Conservation (phyloP, 345 rosid genomes). For the Brassica incana region DNA sequence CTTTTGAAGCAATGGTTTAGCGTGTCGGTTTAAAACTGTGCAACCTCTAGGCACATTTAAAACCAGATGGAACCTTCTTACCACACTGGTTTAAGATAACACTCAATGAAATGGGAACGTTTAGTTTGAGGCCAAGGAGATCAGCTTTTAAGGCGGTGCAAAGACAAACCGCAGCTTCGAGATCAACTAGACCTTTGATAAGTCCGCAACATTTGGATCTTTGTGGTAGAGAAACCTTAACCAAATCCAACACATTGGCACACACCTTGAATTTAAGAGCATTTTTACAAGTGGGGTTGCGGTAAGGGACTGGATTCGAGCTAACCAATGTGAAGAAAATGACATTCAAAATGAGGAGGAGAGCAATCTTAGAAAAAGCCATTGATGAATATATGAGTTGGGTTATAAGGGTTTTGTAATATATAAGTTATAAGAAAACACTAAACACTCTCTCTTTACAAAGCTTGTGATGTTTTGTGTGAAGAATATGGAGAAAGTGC, state of each 20-base stretch:
- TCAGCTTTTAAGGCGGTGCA: conserved; percentile 14
- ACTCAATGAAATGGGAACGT: not conserved
- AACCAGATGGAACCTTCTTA: conserved; percentile 4
- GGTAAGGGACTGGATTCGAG: not conserved
- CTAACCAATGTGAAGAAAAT: conserved; percentile 31
- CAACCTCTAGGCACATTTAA: not conserved
- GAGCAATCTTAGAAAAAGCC: conserved; percentile 25
- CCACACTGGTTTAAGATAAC: not conserved
- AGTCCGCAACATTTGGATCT: conserved; percentile 13
- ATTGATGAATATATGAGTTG: not conserved
- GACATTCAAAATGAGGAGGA: conserved; percentile 16
- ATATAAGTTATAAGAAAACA: not conserved
- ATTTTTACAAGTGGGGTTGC: conserved; percentile 7
- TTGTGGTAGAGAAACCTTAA: conserved; percentile 21
- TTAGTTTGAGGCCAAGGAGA: not conserved
- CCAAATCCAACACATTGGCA: conserved; percentile 27
- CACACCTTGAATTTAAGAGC: conserved; percentile 27
- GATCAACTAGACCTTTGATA: not conserved
- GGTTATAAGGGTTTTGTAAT: not conserved
- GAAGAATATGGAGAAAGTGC: not conserved
- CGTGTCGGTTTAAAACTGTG: not conserved
- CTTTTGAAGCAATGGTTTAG: not conserved
- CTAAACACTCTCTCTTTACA: not conserved
- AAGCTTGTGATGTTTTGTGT: conserved; percentile 23
- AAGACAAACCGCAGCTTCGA: conserved; percentile 6